Evolutionary conservation across 2,329 filamentous ascomycete species (phyloP), one percentile per base, ranked within the genome.

Genomic region (Cordyceps militaris): DNA sequence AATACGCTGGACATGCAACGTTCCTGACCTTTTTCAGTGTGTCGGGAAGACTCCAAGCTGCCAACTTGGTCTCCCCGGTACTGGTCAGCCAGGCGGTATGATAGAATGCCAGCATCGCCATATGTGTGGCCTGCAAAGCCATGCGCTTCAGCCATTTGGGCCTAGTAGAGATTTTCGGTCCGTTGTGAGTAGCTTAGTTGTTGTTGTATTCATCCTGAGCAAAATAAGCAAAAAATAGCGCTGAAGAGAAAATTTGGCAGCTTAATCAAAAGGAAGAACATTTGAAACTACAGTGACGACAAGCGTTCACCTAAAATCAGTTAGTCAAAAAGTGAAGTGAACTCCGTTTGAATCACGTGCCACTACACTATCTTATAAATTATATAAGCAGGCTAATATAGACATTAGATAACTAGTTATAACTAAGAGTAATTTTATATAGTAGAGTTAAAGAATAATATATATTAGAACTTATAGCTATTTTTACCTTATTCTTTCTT

Each of bases 121-220:
- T 69, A 63, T 36, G 64, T 60, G 14, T 70, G 67, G 64, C 70
- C 70, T 34, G 64, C 61, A 40, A 70, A 61, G 51, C 65, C 65
- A 60, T 65, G 64, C 34, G 62, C 61, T 55, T 74, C 70, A 73
- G 69, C 70, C 72, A 74, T 74, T 69, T 66, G 66, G 67, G 56
- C 65, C 64, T 51, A 66, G 65, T 62, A 64, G 61, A 58, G 63
- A 67, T 66, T 62, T 71, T 65, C 64, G 66, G 63, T 65, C 52
- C 64, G 62, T 61, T 57, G 61, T 64, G 58, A 62, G 56, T 56
- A 60, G 64, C 61, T 56, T 56, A 61, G 59, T 63, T 59, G 56
- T 66, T 63, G 63, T 61, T 63, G 62, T 67, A 66, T 68, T 71
- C 70, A 73, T 73, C 60, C 64, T 69, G 69, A 58, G 44, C 42